Percentiles rank a stretch among this genome's conserved stretches.
Conservation (phyloP, 768 basidiomycete genomes). For the Suillus alpinus region DNA sequence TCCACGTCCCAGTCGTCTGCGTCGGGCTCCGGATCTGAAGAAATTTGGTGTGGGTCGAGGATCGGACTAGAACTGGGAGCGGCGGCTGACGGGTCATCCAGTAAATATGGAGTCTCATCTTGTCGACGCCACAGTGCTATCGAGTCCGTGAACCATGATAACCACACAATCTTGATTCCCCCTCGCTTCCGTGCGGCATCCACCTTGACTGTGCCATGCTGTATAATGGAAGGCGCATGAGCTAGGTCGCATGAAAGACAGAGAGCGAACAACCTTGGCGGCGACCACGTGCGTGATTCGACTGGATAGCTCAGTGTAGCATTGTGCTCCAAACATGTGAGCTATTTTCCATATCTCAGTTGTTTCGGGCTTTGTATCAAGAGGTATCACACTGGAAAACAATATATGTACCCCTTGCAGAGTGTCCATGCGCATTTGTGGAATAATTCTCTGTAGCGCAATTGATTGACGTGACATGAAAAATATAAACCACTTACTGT, state of each 20-base stretch:
- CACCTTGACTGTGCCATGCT: constrained; percentile 92
- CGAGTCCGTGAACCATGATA: constrained; percentile 87
- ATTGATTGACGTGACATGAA: constrained; percentile 1
- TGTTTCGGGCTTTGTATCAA: constrained; percentile 75
- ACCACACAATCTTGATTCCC: constrained; percentile 80
- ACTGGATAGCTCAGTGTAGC: constrained; percentile 62
- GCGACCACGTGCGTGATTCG: constrained; percentile 89
- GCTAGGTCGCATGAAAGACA: constrained; percentile 4
- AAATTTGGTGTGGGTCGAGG: constrained; percentile 50
- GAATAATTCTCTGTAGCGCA: constrained; percentile 72
- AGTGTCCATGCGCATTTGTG: constrained; percentile 69
- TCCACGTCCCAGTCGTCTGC: constrained; percentile 66
- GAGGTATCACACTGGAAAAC: constrained; percentile 93
- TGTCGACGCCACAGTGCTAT: constrained; percentile 84
- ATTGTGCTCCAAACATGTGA: constrained; percentile 83
- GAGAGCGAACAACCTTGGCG: constrained; percentile 57
- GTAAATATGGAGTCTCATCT: constrained; percentile 74
- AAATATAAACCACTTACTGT: constrained; percentile 50
- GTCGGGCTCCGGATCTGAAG: constrained; percentile 66
- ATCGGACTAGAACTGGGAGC: constrained; percentile 41
- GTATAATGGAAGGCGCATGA: constrained; percentile 6
- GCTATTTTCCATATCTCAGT: constrained; percentile 87
- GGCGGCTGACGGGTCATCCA: constrained; percentile 54
- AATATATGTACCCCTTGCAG: constrained; percentile 80
- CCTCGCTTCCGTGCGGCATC: constrained; percentile 76